Percentiles rank a stretch among this genome's conserved stretches.
Evolutionary conservation across 1,284 basidiomycete species (phyloP).

Genomic region (Malassezia slooffiae): DNA sequence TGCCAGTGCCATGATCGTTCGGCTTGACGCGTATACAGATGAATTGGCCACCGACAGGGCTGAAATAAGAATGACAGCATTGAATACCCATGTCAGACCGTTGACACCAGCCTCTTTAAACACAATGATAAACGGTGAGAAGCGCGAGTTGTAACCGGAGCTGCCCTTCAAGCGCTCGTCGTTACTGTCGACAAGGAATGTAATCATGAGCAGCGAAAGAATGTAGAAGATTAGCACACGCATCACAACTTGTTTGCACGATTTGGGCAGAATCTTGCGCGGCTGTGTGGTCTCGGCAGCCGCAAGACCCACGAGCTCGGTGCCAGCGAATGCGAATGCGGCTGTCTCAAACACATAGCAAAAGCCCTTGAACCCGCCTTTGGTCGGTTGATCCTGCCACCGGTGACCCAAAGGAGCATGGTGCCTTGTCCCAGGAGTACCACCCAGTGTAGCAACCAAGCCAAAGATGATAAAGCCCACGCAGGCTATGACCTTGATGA

Average conservation of each 20-base stretch:
- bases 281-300: conserved; percentile 54
- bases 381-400: no score
- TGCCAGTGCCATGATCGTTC: conserved; percentile 45
- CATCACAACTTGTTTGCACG: conserved; percentile 48
- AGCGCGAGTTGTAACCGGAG: conserved; percentile 43
- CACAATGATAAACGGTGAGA: conserved; percentile 52
- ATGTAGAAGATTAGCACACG: conserved; percentile 51
- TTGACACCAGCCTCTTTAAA: conserved; percentile 48
- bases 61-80: conserved; percentile 49
- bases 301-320: conserved; percentile 57
- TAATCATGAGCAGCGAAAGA: conserved; percentile 53
- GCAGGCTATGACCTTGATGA: conserved; percentile 54
- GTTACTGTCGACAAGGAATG: conserved; percentile 50
- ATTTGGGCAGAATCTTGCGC: conserved; percentile 48
- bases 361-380: conserved; percentile 34
- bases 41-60: conserved; percentile 48
- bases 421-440: no score
- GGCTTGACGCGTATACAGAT: conserved; percentile 47
- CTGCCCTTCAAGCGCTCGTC: conserved; percentile 17
- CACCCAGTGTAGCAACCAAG: no score
- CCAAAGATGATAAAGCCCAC: conserved; percentile 55
- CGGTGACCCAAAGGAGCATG: no score
- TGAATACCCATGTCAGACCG: conserved; percentile 50
- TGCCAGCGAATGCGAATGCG: conserved; percentile 30
- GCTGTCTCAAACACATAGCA: conserved; percentile 26